These are phyloP conservation scores for Mortierella sp. DNA, from an alignment of 371 early-diverging fungal species.

Conservation along the genomic window DNA sequence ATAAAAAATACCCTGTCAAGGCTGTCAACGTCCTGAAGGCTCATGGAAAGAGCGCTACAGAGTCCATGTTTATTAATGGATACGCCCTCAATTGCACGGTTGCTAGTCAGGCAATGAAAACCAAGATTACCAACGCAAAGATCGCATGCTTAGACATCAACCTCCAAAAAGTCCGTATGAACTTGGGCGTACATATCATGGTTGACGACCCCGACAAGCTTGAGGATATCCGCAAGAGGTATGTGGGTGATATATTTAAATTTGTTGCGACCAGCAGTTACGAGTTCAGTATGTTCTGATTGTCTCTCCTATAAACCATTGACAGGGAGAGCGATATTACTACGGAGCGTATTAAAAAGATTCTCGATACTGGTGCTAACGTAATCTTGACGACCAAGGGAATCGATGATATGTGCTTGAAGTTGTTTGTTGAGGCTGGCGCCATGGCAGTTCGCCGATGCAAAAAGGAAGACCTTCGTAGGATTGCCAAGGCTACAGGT, in stretches of 20 bases:
- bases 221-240: conserved; percentile 97
- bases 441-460: conserved; percentile 97
- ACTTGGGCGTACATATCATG: conserved; percentile 97
- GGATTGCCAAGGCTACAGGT: conserved; percentile 98
- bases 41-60: conserved; percentile 97
- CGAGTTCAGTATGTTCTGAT: background rate
- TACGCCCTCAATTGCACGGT: conserved; percentile 99
- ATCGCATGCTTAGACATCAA: conserved; percentile 99
- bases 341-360: conserved; percentile 95
- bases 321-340: conserved; percentile 96
- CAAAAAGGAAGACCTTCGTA: conserved; percentile 97
- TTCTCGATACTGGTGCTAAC: conserved; percentile 97
- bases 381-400: conserved; percentile 99
- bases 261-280: background rate
- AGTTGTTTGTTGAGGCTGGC: conserved; percentile 97
- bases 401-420: conserved; percentile 99
- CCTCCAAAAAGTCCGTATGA: conserved; percentile 98
- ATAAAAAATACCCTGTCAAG: conserved; percentile 96
- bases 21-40: conserved; percentile 99
- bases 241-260: conserved; percentile 7
- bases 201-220: conserved; percentile 98
- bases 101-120: conserved; percentile 98
- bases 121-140: conserved; percentile 89
- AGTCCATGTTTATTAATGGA: conserved; percentile 94
- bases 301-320: background rate